Conservation (phyloP, 495 filamentous ascomycete species). For the Aspergillus homomorphus region DNA sequence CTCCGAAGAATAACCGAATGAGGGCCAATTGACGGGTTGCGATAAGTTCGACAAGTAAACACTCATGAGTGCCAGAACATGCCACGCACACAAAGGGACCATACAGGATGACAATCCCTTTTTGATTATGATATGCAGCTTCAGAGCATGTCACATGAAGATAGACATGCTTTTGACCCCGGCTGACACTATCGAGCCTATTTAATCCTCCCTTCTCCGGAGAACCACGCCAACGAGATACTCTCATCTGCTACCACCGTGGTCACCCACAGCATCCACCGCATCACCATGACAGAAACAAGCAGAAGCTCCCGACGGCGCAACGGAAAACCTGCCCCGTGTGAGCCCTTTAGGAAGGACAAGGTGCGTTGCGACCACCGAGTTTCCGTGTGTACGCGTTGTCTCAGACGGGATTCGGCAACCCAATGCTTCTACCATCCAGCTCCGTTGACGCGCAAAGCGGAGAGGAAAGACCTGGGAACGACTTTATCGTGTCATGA, state of each 20-base stretch:
- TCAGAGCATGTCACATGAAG: too few relatives aligned
- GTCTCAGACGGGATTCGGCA: slow-evolving; percentile 24
- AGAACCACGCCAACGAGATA: background rate
- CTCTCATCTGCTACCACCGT: background rate
- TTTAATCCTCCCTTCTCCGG: background rate
- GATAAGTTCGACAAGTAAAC: background rate
- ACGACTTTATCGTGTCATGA: background rate
- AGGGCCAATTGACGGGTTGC: background rate
- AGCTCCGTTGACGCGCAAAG: slow-evolving; percentile 31
- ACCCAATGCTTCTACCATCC: slow-evolving; percentile 38
- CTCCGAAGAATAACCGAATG: background rate
- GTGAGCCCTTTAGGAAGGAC: slow-evolving; percentile 4
- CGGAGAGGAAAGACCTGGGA: background rate
- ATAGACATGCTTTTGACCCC: too few relatives aligned
- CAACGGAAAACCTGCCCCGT: background rate
- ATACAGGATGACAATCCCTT: too few relatives aligned
- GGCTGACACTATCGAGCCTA: too few relatives aligned
- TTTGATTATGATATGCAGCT: too few relatives aligned
- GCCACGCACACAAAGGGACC: too few relatives aligned
- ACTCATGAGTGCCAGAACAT: background rate
- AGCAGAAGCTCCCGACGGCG: background rate
- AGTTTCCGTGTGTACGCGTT: slow-evolving; percentile 25
- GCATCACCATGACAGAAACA: too few relatives aligned
- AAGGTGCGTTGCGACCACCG: slow-evolving; percentile 4
- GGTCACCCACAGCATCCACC: background rate